Evolutionary conservation across 2,329 filamentous ascomycete genomes (phyloP).

Genomic region (Colletotrichum chlorophyti): DNA sequence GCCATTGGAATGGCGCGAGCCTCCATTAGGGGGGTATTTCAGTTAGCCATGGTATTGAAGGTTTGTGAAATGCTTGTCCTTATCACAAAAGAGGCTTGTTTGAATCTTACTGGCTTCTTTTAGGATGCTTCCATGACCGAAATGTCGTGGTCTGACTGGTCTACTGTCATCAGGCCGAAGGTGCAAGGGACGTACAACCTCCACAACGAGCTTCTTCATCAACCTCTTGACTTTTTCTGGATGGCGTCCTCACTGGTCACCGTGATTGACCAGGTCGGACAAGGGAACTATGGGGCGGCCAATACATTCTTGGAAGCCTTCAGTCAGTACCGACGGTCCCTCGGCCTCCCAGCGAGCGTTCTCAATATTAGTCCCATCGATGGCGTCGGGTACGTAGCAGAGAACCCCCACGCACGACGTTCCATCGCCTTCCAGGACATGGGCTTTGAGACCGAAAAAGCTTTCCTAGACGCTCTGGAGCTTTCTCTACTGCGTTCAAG

Average conservation of each 20-base stretch:
- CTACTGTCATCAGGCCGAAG: neutral
- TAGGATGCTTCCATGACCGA: neutral
- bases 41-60: slow-evolving; percentile 41
- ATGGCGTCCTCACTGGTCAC: slow-evolving; percentile 41
- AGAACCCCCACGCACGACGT: neutral
- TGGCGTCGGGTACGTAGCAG: slow-evolving; percentile 43
- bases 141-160: neutral
- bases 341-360: slow-evolving; percentile 43
- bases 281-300: slow-evolving; percentile 47
- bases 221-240: slow-evolving; percentile 44
- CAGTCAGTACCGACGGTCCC: slow-evolving; percentile 40
- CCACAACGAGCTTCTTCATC: neutral
- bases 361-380: slow-evolving; percentile 48
- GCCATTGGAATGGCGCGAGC: slow-evolving; percentile 21
- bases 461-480: neutral
- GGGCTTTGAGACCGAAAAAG: neutral
- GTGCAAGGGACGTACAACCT: slow-evolving; percentile 3
- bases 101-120: neutral
- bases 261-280: slow-evolving; percentile 42
- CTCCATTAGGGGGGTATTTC: slow-evolving; percentile 43
- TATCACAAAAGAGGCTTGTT: no score
- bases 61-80: no score
- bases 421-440: neutral
- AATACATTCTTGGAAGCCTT: slow-evolving; percentile 49
- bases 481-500: neutral